These are phyloP conservation scores for Dalbergia cochinchinensis DNA, from an alignment of 306 rosid genomes.

Conservation along the genomic window DNA sequence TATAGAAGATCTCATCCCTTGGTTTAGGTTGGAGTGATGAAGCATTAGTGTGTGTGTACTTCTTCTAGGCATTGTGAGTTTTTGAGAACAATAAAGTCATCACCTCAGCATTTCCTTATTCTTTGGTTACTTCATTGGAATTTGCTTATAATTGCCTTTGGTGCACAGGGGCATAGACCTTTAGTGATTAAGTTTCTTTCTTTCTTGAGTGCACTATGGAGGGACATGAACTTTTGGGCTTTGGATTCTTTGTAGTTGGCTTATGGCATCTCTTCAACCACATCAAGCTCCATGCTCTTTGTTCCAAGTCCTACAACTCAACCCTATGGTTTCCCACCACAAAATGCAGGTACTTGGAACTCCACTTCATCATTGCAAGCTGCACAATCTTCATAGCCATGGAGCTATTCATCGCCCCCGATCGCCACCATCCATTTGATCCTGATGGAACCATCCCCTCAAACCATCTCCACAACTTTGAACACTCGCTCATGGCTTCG, in stretches of 20 bases:
- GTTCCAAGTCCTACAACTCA: slow-evolving; percentile 55
- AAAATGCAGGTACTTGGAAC: slow-evolving; percentile 69
- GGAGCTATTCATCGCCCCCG: slow-evolving; percentile 77
- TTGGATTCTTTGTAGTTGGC: slow-evolving; percentile 72
- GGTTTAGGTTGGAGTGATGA: not conserved
- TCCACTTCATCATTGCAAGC: slow-evolving; percentile 60
- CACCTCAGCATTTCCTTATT: not conserved
- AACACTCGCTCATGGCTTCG: slow-evolving; percentile 74
- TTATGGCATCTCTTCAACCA: slow-evolving; percentile 89
- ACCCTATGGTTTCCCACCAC: slow-evolving; percentile 71
- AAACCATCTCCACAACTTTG: slow-evolving; percentile 82
- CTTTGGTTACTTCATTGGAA: not conserved
- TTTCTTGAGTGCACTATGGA: slow-evolving; percentile 47
- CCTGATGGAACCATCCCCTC: slow-evolving; percentile 81
- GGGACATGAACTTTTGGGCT: slow-evolving; percentile 77
- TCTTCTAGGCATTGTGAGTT: not conserved
- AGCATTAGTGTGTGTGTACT: not conserved
- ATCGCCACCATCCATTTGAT: slow-evolving; percentile 76
- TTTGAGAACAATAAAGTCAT: not conserved
- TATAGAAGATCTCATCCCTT: slow-evolving; percentile 13
- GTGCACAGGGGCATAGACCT: not conserved
- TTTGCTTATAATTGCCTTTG: not conserved
- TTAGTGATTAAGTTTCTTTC: not conserved
- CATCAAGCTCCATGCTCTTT: slow-evolving; percentile 60
- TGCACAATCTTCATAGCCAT: slow-evolving; percentile 63